A percentile compares a stretch with the other conserved stretches of the same genome.
phyloP scores from a whole-genome alignment of 345 rosid species.

The Eucalyptus rudis region DNA sequence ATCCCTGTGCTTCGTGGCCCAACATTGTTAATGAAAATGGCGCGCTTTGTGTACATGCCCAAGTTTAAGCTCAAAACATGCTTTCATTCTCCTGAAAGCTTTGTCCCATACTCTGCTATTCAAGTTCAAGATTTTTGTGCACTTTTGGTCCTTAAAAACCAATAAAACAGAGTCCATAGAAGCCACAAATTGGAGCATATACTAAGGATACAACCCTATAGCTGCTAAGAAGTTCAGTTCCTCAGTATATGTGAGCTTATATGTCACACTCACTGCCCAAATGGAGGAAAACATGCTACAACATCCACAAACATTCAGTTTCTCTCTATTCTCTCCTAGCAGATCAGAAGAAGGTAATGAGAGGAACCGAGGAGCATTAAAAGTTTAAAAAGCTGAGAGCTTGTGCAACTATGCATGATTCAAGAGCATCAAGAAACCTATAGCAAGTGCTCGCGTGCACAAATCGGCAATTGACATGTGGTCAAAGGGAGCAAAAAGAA shows the following conservation, averaged over 20 bases:
- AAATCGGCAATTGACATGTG: neutral
- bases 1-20: neutral
- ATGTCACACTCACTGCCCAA: neutral
- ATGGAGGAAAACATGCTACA: neutral
- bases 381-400: neutral
- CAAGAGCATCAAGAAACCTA: neutral
- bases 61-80: neutral
- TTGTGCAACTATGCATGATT: neutral
- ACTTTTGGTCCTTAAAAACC: neutral
- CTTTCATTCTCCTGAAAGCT: neutral
- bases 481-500: neutral
- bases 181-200: neutral
- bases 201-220: neutral
- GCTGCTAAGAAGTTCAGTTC: neutral
- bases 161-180: neutral
- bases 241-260: neutral
- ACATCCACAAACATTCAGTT: neutral
- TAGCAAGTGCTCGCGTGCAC: neutral
- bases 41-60: neutral
- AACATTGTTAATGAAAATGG: neutral
- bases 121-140: neutral
- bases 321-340: neutral
- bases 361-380: neutral
- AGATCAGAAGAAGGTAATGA: neutral
- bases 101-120: neutral